These are phyloP conservation scores for Stygiomarasmius scandens DNA, from an alignment of 1,284 basidiomycete genomes.

Conservation along the genomic window DNA sequence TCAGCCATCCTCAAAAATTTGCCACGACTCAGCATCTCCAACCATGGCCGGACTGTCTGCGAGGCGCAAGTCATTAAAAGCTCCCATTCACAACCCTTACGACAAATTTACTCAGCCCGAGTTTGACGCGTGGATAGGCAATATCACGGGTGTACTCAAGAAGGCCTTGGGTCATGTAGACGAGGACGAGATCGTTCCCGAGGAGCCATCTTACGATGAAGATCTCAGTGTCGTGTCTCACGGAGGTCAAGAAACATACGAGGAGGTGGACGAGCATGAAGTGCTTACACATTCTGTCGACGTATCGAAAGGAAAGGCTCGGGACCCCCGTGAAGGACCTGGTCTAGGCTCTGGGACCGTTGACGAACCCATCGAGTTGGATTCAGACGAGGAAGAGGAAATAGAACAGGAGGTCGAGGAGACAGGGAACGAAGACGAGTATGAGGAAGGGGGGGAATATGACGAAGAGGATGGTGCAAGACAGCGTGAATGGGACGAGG, in stretches of 20 bases:
- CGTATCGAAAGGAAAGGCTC: constrained; percentile 55
- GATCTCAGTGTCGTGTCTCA: constrained; percentile 9
- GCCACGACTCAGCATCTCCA: too few relatives aligned
- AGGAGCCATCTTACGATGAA: not conserved
- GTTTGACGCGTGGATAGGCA: constrained; percentile 70
- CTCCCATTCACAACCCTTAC: constrained; percentile 69
- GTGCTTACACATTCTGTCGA: too few relatives aligned
- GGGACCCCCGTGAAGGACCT: constrained; percentile 60
- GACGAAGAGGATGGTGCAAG: constrained; percentile 21
- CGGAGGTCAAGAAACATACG: constrained; percentile 20
- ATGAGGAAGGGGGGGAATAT: constrained; percentile 23
- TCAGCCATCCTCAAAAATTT: too few relatives aligned
- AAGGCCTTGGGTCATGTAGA: constrained; percentile 53
- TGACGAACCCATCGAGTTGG: constrained; percentile 51
- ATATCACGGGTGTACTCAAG: constrained; percentile 57
- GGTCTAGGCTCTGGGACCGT: constrained; percentile 44
- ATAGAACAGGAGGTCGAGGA: constrained; percentile 23
- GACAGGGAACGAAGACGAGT: constrained; percentile 18
- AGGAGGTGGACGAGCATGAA: constrained; percentile 24
- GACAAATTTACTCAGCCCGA: constrained; percentile 67
- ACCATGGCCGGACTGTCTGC: constrained; percentile 1
- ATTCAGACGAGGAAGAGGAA: constrained; percentile 14
- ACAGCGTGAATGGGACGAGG: constrained; percentile 11
- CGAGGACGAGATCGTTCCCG: constrained; percentile 19
- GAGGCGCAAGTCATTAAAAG: constrained; percentile 8